Conservation (phyloP, 768 basidiomycete species). For the Holtermannia corniformis region DNA sequence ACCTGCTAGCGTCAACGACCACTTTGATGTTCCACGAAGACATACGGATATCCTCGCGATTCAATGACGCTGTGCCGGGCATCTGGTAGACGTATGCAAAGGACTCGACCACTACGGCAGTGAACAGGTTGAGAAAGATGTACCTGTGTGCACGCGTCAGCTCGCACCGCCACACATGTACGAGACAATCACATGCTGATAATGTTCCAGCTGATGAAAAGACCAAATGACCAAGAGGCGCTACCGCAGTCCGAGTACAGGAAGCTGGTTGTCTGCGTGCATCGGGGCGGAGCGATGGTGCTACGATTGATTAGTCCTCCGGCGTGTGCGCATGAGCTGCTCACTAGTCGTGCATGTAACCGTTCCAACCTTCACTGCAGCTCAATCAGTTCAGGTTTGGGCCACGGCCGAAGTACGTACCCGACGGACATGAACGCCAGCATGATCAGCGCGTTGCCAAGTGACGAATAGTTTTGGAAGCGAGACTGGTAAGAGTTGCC, state of each 20-base stretch:
- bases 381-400: background rate
- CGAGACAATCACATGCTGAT: slow-evolving; percentile 63
- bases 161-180: background rate
- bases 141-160: slow-evolving; percentile 50
- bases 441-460: slow-evolving; percentile 76
- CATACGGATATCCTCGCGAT: slow-evolving; percentile 76
- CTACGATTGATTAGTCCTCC: slow-evolving; percentile 44
- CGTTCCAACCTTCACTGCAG: slow-evolving; percentile 88
- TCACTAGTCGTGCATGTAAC: slow-evolving; percentile 94
- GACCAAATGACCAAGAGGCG: slow-evolving; percentile 63
- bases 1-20: slow-evolving; percentile 10
- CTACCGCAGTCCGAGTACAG: slow-evolving; percentile 81
- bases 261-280: slow-evolving; percentile 52
- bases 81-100: slow-evolving; percentile 93
- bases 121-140: slow-evolving; percentile 93
- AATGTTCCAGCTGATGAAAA: slow-evolving; percentile 93
- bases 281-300: slow-evolving; percentile 65
- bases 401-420: slow-evolving; percentile 46
- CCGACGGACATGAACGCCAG: slow-evolving; percentile 86
- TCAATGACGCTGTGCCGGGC: slow-evolving; percentile 64
- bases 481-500: slow-evolving; percentile 53
- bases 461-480: slow-evolving; percentile 66
- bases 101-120: slow-evolving; percentile 89
- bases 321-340: slow-evolving; percentile 33
- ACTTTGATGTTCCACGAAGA: slow-evolving; percentile 1